These are phyloP conservation scores for Dianthus caryophyllus DNA, from an alignment of 148 eudicot species.

Conservation along the genomic window DNA sequence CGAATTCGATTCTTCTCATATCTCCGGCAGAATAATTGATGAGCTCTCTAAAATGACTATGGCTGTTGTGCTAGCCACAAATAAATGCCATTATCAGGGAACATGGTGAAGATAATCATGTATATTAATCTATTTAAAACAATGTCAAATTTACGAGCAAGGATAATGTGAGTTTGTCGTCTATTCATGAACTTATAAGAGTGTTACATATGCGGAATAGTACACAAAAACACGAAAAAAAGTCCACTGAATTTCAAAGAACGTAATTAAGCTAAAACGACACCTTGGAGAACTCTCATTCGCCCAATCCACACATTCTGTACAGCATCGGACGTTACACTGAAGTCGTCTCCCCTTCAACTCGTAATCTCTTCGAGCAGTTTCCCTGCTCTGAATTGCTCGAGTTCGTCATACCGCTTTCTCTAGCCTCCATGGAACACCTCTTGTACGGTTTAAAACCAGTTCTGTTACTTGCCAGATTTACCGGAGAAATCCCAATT, in stretches of 20 bases:
- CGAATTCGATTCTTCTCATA: too few relatives aligned
- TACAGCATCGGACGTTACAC: constrained; percentile 30
- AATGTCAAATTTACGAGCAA: constrained; percentile 11
- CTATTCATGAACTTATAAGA: constrained; percentile 23
- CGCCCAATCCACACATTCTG: constrained; percentile 28
- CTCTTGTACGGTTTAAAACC: constrained; percentile 99
- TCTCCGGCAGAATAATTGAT: too few relatives aligned
- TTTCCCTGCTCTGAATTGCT: constrained; percentile 59
- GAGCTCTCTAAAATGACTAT: too few relatives aligned
- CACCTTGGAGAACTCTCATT: constrained; percentile 18
- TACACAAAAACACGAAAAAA: constrained; percentile 30
- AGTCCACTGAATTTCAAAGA: constrained; percentile 19
- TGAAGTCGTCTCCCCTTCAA: constrained; percentile 67
- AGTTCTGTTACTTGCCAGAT: constrained; percentile 52
- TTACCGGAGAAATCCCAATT: constrained; percentile 43
- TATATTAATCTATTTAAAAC: constrained; percentile 4
- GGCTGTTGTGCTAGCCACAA: background rate
- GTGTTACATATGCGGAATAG: constrained; percentile 18
- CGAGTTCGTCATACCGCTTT: constrained; percentile 36
- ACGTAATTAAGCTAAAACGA: constrained; percentile 19
- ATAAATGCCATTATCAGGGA: background rate
- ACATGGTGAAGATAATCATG: background rate
- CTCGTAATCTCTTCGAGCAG: constrained; percentile 69
- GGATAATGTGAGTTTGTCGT: constrained; percentile 21
- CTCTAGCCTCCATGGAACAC: constrained; percentile 80